These are phyloP conservation scores for Vaccinium macrocarpon DNA, from an alignment of 148 eudicot species.

Conservation along the genomic window DNA sequence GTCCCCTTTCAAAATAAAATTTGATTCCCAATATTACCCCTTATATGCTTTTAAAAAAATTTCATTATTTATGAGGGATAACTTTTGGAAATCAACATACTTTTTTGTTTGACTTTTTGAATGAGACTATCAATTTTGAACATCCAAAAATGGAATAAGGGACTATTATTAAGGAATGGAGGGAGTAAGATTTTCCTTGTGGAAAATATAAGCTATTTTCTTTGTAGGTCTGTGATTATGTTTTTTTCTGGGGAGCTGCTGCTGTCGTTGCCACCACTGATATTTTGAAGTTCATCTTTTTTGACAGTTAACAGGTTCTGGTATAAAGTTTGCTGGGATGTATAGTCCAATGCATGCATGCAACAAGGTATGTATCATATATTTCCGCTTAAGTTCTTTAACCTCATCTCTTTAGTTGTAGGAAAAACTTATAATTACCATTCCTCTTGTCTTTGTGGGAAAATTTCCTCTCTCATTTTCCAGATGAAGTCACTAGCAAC, in stretches of 20 bases:
- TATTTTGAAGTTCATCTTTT: constrained; percentile 9
- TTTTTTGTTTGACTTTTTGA: too few species aligned
- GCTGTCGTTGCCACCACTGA: neutral
- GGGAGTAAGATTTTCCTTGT: neutral
- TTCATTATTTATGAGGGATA: too few species aligned
- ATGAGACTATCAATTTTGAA: too few species aligned
- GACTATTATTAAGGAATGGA: too few species aligned
- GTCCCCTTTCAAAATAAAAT: too few species aligned
- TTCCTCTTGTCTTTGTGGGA: neutral
- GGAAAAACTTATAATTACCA: neutral
- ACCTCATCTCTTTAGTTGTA: neutral
- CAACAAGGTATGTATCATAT: constrained; percentile 56
- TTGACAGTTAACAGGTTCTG: constrained; percentile 69
- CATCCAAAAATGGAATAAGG: too few species aligned
- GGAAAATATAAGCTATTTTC: neutral
- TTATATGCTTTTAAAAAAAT: too few species aligned
- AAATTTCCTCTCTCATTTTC: constrained; percentile 16
- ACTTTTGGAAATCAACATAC: too few species aligned
- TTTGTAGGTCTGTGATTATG: neutral
- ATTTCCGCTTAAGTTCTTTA: neutral
- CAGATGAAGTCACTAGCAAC: constrained; percentile 81
- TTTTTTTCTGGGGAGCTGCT: neutral
- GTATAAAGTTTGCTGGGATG: constrained; percentile 73
- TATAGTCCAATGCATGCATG: constrained; percentile 71
- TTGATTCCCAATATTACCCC: too few species aligned